Evolutionary conservation across 2,329 filamentous ascomycete genomes (phyloP).

Genomic region (Pseudocercospora musae): DNA sequence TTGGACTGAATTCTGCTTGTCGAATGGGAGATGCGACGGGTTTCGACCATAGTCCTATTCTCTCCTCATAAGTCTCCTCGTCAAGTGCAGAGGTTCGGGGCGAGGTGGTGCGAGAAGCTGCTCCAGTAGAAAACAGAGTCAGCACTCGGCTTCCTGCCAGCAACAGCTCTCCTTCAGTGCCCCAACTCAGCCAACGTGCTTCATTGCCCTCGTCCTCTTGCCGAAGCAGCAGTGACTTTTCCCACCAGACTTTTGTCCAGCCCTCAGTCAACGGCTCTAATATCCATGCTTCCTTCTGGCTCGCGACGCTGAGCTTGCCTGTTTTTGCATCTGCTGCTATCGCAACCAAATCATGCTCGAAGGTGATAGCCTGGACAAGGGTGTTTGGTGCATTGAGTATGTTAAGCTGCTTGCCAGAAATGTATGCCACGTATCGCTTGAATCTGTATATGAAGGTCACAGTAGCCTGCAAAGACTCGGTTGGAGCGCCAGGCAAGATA

Average conservation of each 20-base stretch:
- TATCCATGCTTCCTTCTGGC: slow-evolving; percentile 64
- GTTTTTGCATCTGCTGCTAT: slow-evolving; percentile 76
- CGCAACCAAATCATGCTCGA: slow-evolving; percentile 62
- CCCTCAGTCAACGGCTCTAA: slow-evolving; percentile 75
- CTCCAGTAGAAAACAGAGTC: slow-evolving; percentile 62
- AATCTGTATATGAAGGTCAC: slow-evolving; percentile 70
- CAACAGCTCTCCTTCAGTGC: slow-evolving; percentile 77
- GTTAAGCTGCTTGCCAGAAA: slow-evolving; percentile 82
- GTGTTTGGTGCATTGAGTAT: slow-evolving; percentile 72
- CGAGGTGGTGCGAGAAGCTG: slow-evolving; percentile 28
- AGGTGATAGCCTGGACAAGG: slow-evolving; percentile 74
- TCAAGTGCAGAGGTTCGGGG: slow-evolving; percentile 25
- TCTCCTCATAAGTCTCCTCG: slow-evolving; percentile 44
- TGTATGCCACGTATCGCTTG: slow-evolving; percentile 74
- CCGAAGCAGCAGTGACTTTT: slow-evolving; percentile 58
- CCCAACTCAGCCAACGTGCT: slow-evolving; percentile 75
- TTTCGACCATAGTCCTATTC: slow-evolving; percentile 65
- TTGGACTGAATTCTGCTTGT: slow-evolving; percentile 76
- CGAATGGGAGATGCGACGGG: slow-evolving; percentile 69
- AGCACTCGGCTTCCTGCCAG: slow-evolving; percentile 66
- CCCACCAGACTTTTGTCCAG: slow-evolving; percentile 70
- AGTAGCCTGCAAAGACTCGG: slow-evolving; percentile 73
- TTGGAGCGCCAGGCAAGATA: slow-evolving; percentile 75
- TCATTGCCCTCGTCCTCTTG: slow-evolving; percentile 45
- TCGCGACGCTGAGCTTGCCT: slow-evolving; percentile 80